Evolutionary conservation across 257 asterid genomes (phyloP).

Genomic region (Penstemon davidsonii): DNA sequence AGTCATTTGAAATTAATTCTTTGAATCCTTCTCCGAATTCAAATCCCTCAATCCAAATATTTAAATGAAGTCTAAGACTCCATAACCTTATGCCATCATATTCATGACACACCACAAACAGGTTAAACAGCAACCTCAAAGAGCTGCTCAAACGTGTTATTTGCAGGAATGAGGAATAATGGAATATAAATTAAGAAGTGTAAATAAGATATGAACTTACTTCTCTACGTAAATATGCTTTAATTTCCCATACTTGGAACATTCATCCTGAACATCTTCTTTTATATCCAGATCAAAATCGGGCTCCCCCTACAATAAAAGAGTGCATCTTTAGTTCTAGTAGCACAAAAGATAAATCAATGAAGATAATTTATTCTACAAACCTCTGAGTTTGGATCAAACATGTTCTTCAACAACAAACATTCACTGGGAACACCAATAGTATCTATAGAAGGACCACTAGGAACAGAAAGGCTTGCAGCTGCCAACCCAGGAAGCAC

Average conservation of each 20-base stretch:
- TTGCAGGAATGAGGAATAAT: no score
- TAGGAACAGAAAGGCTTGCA: no score
- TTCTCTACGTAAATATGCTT: conserved; percentile 66
- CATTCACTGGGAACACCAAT: conserved; percentile 74
- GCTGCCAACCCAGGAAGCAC: no score
- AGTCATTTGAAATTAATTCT: no score
- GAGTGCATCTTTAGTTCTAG: conserved; percentile 6
- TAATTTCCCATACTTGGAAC: conserved; percentile 54
- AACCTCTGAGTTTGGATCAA: conserved; percentile 67
- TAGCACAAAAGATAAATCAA: background rate
- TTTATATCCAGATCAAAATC: conserved; percentile 74
- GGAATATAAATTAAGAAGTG: background rate
- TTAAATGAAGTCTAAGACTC: no score
- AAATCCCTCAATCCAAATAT: no score
- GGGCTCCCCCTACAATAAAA: conserved; percentile 52
- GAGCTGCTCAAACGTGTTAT: no score
- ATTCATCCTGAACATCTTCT: conserved; percentile 66
- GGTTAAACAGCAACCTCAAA: no score
- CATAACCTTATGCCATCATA: no score
- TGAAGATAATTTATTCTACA: conserved; percentile 18
- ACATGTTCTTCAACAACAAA: conserved; percentile 68
- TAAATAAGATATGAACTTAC: conserved; percentile 39
- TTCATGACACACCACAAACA: no score
- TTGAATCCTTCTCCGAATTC: no score
- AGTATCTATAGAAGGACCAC: conserved; percentile 27